Conservation (phyloP, 495 filamentous ascomycete genomes). For the Penicillium paradoxum region DNA sequence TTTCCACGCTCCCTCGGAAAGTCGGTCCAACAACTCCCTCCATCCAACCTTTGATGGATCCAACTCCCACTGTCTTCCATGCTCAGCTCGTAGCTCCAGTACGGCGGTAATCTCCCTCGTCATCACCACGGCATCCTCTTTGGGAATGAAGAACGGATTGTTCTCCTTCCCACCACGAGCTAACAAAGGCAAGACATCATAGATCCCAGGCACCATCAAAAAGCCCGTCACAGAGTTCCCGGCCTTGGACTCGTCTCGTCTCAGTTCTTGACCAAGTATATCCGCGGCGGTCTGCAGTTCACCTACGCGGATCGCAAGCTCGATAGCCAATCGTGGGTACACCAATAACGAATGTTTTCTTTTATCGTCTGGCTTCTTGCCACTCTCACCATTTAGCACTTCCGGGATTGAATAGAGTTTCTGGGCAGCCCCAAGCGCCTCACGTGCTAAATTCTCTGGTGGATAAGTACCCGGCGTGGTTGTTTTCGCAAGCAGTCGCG, state of each 20-base stretch:
- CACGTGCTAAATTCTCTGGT: background rate
- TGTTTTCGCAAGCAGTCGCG: background rate
- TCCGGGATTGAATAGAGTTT: background rate
- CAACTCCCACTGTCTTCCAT: slow-evolving; percentile 1
- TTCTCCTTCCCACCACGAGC: background rate
- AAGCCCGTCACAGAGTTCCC: background rate
- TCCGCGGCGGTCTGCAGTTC: background rate
- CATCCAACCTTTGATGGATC: background rate
- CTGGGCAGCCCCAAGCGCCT: background rate
- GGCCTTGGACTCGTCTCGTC: background rate
- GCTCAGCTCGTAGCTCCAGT: background rate
- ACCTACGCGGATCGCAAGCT: background rate
- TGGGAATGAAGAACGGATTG: background rate
- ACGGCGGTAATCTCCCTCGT: background rate
- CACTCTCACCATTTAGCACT: background rate
- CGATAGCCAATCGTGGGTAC: background rate
- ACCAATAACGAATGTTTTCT: background rate
- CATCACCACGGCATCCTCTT: background rate
- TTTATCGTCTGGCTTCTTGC: background rate
- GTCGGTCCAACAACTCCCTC: background rate
- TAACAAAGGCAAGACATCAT: background rate
- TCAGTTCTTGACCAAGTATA: background rate
- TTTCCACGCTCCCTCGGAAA: background rate
- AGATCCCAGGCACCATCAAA: background rate
- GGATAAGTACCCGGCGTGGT: background rate